Evolutionary conservation across 345 rosid species (phyloP), one percentile per base, ranked within the genome.

Genomic region (Eutrema heterophyllum): DNA sequence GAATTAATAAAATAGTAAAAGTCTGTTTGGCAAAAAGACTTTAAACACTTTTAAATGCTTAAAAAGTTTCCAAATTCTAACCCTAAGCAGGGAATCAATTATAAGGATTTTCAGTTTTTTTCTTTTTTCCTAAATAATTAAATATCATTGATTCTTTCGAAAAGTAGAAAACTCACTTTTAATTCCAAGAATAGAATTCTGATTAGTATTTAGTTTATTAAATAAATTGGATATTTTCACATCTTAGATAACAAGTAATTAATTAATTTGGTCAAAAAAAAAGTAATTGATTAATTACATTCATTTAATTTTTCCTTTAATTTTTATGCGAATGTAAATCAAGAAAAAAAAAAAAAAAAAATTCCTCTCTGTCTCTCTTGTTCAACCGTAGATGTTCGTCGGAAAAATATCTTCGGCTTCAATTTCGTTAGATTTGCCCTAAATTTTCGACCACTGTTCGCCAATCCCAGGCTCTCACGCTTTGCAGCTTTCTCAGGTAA

Each of bases 331-430:
- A 71, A 56, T 68, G 61, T 40, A 70, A 70, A 62, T 67, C 54
- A 68, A 77, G 68, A 65, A 68, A 65, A 65, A 58, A 57, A 77
- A 57, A 40, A 21, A 43, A 29, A 27, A 6, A 11, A n/a, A n/a
- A n/a, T 18, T 46, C n/a, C 55, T 35, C 15, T 77, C 66, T 54
- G 8, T 46, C 72, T 64, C 53, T 59, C 72, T 74, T 52, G 79
- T 70, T 78, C 67, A 45, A 83, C 89, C 77, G 88, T 76, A 68
- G 56, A 70, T 77, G 84, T 71, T 80, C 78, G 66, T 78, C 84
- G 76, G 88, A 84, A 75, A 81, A 81, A 72, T 78, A 45, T 79
- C 79, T 3, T 45, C 66, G 36, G 56, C 50, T 68, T 81, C 84
- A 83, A 79, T 82, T 70, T 75, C 80, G 13, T 64, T 33, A 61